These are phyloP conservation scores for Rhynchosporium agropyri DNA, from an alignment of 2,329 filamentous ascomycete genomes.

Conservation along the genomic window DNA sequence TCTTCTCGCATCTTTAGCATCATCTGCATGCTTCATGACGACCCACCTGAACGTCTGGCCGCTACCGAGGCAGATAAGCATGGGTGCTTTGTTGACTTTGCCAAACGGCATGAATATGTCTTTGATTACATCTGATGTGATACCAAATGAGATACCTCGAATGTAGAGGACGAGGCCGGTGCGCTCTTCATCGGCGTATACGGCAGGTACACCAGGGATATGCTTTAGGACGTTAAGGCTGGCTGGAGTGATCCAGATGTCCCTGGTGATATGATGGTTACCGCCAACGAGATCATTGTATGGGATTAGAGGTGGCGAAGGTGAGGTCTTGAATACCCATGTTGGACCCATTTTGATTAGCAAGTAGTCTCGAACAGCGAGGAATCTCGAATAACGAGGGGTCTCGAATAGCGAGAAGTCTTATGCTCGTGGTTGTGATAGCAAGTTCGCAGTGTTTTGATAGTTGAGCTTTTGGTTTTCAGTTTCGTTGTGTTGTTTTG, in stretches of 20 bases:
- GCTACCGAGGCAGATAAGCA: slow-evolving; percentile 29
- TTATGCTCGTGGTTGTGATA: no score
- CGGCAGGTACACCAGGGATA: slow-evolving; percentile 31
- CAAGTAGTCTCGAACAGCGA: not conserved
- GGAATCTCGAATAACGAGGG: no score
- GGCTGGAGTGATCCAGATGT: slow-evolving; percentile 28
- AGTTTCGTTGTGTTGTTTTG: no score
- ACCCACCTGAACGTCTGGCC: no score
- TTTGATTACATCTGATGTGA: slow-evolving; percentile 14
- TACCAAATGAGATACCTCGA: slow-evolving; percentile 28
- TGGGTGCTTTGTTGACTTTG: slow-evolving; percentile 26
- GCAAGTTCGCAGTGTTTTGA: no score
- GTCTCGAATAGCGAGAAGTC: no score
- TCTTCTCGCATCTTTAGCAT: slow-evolving; percentile 24
- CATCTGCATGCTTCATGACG: slow-evolving; percentile 26
- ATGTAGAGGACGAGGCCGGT: slow-evolving; percentile 34
- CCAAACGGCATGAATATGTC: slow-evolving; percentile 29
- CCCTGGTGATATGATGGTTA: slow-evolving; percentile 8
- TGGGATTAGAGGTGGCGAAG: slow-evolving; percentile 5
- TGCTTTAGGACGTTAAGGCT: slow-evolving; percentile 12
- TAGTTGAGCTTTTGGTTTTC: no score
- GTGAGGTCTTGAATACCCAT: slow-evolving; percentile 1
- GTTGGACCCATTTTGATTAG: not conserved
- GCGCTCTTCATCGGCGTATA: slow-evolving; percentile 25
- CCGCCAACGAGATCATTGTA: slow-evolving; percentile 13